Evolutionary conservation across 2,329 filamentous ascomycete species (phyloP).

Genomic region (Chaetomium sp.): DNA sequence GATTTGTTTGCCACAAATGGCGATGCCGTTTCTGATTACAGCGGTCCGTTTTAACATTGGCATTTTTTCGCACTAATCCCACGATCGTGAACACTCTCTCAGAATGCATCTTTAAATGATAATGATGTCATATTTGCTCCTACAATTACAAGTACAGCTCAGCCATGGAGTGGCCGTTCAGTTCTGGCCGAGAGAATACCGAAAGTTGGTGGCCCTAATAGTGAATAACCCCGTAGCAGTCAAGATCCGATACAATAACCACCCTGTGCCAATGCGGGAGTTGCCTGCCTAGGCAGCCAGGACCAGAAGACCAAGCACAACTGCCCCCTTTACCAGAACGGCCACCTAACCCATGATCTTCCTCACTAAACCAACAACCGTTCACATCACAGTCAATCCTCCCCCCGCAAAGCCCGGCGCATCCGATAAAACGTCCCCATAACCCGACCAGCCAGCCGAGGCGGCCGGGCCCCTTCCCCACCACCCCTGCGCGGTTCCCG

Average conservation of each 20-base stretch:
- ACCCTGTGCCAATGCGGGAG: background rate
- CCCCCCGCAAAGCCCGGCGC: slow-evolving; percentile 18
- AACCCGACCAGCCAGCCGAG: background rate
- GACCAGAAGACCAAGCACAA: too few species aligned
- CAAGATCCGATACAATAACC: background rate
- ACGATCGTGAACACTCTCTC: background rate
- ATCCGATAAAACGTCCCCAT: slow-evolving; percentile 10
- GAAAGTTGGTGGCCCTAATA: background rate
- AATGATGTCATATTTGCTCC: slow-evolving; percentile 11
- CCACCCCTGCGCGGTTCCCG: background rate
- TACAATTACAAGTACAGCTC: background rate
- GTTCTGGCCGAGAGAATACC: background rate
- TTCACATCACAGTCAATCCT: background rate
- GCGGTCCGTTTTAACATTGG: background rate
- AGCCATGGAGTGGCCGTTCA: background rate
- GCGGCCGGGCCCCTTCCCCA: too few species aligned
- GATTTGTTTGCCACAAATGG: background rate
- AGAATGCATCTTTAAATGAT: background rate
- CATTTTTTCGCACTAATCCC: background rate
- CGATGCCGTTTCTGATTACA: background rate
- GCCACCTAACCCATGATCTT: background rate
- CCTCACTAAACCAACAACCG: background rate
- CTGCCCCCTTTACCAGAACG: background rate
- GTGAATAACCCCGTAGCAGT: background rate
- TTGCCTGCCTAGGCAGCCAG: too few species aligned